phyloP scores from a whole-genome alignment of 1,284 basidiomycete genomes.

The Ceratobasidium sp. region DNA sequence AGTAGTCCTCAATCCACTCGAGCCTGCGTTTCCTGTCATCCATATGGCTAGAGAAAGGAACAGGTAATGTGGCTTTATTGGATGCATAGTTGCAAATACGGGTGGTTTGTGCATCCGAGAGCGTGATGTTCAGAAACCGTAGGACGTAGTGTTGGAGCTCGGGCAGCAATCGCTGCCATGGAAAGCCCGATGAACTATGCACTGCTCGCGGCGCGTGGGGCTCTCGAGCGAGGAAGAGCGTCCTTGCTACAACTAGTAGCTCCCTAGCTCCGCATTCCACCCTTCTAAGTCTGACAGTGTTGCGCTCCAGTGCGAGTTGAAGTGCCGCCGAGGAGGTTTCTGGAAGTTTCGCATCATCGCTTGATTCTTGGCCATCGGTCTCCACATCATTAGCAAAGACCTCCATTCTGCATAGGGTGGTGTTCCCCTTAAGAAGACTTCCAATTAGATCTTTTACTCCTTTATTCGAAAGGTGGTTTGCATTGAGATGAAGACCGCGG shows the following conservation, averaged over 20 bases:
- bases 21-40: background rate
- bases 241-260: slow-evolving; percentile 13
- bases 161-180: slow-evolving; percentile 29
- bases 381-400: slow-evolving; percentile 28
- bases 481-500: slow-evolving; percentile 60
- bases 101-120: slow-evolving; percentile 32
- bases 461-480: slow-evolving; percentile 56
- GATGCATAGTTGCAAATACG: slow-evolving; percentile 35
- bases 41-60: background rate
- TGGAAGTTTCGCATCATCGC: background rate
- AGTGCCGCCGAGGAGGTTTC: slow-evolving; percentile 16
- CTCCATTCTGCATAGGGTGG: slow-evolving; percentile 31
- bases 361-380: background rate
- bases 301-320: slow-evolving; percentile 13
- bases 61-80: slow-evolving; percentile 23
- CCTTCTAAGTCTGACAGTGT: slow-evolving; percentile 12
- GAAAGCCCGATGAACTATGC: background rate
- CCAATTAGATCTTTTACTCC: slow-evolving; percentile 21
- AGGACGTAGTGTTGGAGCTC: slow-evolving; percentile 34
- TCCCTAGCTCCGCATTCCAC: slow-evolving; percentile 28
- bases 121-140: slow-evolving; percentile 8
- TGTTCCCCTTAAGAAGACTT: slow-evolving; percentile 9
- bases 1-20: slow-evolving; percentile 29
- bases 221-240: slow-evolving; percentile 3
- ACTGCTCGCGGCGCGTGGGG: background rate